Conservation (phyloP, 805 yeast genomes). For the Millerago galiae region DNA sequence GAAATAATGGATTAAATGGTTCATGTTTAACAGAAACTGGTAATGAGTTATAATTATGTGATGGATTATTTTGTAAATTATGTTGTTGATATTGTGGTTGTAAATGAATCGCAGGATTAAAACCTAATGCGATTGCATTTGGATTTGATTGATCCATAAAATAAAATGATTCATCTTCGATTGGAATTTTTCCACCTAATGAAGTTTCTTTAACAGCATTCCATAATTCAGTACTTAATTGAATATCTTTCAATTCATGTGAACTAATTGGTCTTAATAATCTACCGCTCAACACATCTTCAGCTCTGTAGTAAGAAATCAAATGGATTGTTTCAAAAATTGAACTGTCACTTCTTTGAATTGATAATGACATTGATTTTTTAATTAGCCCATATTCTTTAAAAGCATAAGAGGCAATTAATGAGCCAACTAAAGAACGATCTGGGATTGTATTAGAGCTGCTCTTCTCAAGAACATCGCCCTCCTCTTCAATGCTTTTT, state of each 20-base stretch:
- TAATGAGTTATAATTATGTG: not conserved
- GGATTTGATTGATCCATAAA: slow-evolving; percentile 33
- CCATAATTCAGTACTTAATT: slow-evolving; percentile 43
- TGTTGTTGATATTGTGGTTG: slow-evolving; percentile 11
- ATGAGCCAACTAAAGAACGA: slow-evolving; percentile 47
- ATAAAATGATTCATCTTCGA: slow-evolving; percentile 46
- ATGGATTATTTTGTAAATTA: not conserved
- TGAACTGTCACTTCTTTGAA: slow-evolving; percentile 13
- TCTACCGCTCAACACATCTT: slow-evolving; percentile 58
- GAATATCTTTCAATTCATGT: slow-evolving; percentile 41
- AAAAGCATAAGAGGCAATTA: slow-evolving; percentile 55
- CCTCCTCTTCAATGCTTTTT: slow-evolving; percentile 5
- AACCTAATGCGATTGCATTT: slow-evolving; percentile 14
- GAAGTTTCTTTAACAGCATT: slow-evolving; percentile 51
- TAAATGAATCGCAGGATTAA: slow-evolving; percentile 15
- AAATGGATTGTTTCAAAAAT: slow-evolving; percentile 54
- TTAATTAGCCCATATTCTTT: slow-evolving; percentile 73
- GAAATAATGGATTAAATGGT: not conserved
- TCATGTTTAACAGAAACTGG: not conserved
- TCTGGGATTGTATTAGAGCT: slow-evolving; percentile 10
- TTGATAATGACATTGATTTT: slow-evolving; percentile 57
- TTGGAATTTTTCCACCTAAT: slow-evolving; percentile 46
- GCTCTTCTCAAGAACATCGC: not conserved
- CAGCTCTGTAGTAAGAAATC: slow-evolving; percentile 71
- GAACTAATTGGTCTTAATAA: slow-evolving; percentile 53